Evolutionary conservation across 176 grass and related monocot species (phyloP), one percentile per base, ranked within the genome.

Genomic region (Tillandsia leiboldiana): DNA sequence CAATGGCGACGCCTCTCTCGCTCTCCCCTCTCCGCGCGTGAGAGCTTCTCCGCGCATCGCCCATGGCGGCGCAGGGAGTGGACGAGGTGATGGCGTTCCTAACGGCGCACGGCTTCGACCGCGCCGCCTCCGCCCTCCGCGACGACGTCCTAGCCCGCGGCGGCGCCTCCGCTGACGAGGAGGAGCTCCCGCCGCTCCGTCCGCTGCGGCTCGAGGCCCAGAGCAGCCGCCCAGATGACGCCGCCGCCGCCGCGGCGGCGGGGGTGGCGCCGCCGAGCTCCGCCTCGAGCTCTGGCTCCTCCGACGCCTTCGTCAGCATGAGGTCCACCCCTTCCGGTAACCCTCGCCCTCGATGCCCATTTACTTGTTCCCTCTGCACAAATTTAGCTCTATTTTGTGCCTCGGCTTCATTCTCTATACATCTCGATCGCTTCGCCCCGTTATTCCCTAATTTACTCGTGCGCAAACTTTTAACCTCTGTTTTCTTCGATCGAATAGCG

Each of bases 31-130:
- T 12, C 48, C 18, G 50, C 33, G 22, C 48, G 77, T 48, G 48
- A 65, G 8, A 77, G 73, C 79, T 64, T 49, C 65, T 58, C 12
- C 22, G 26, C 18, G 47, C n/a, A 7, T 68, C 10, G 26, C 33
- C 29, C 82, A 97, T 97, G 93, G 90, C 84, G 50, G 75, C 85
- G 48, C 90, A 82, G 63, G 80, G 84, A 11, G 50, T 93, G 65
- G 80, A 99, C 72, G 87, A 94, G 71, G 80, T 94, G 53, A 84
- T 99, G 80, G 95, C 84, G 29, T 99, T 99, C 90, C 80, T 99
- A 61, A 86, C 77, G 50, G 87, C 81, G 70, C 82, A 84, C 62
- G 87, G 90, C 70, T 99, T 93, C 80, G 69, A 82, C 48, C 70
- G 79, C 72, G 85, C 87, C 29, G 95, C 84, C 72, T 90, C 85